Evolutionary conservation across 768 basidiomycete species (phyloP).

Genomic region (Leucocoprinus leucothites): DNA sequence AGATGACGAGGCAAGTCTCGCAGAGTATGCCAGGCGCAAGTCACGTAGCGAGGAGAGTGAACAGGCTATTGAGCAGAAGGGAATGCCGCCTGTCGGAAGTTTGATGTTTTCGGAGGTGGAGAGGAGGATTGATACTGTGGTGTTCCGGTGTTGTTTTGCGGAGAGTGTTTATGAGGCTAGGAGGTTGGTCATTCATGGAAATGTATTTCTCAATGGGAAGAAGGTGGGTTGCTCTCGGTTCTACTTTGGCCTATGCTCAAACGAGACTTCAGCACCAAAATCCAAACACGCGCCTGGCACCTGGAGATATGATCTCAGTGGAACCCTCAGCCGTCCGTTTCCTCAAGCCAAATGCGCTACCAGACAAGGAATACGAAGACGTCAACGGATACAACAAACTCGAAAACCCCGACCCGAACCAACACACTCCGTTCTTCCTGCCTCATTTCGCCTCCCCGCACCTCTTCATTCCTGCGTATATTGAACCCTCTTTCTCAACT

Average conservation of each 20-base stretch:
- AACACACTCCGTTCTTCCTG: slow-evolving; percentile 71
- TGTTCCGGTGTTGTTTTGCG: slow-evolving; percentile 88
- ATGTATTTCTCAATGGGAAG: slow-evolving; percentile 86
- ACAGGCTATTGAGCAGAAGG: slow-evolving; percentile 53
- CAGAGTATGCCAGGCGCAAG: slow-evolving; percentile 58
- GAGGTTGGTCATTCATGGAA: slow-evolving; percentile 79
- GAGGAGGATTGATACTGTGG: slow-evolving; percentile 85
- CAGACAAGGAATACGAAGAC: slow-evolving; percentile 33
- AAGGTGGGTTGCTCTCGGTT: slow-evolving; percentile 50
- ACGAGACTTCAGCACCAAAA: slow-evolving; percentile 59
- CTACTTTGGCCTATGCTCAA: not conserved
- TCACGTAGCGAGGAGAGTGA: slow-evolving; percentile 46
- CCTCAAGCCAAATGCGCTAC: slow-evolving; percentile 34
- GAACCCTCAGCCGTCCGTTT: slow-evolving; percentile 79
- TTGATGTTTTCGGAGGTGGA: slow-evolving; percentile 97
- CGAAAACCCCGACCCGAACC: slow-evolving; percentile 1
- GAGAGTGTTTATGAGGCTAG: slow-evolving; percentile 89
- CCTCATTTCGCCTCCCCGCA: slow-evolving; percentile 87
- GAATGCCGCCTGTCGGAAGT: slow-evolving; percentile 86
- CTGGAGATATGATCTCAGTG: slow-evolving; percentile 93
- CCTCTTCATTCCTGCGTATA: slow-evolving; percentile 77
- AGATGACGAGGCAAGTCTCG: slow-evolving; percentile 44
- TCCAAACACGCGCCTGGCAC: slow-evolving; percentile 84
- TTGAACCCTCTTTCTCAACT: slow-evolving; percentile 77
- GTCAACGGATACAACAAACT: slow-evolving; percentile 24